Conservation (phyloP, 2,329 filamentous ascomycete species). For the Chaetomium sp. region DNA sequence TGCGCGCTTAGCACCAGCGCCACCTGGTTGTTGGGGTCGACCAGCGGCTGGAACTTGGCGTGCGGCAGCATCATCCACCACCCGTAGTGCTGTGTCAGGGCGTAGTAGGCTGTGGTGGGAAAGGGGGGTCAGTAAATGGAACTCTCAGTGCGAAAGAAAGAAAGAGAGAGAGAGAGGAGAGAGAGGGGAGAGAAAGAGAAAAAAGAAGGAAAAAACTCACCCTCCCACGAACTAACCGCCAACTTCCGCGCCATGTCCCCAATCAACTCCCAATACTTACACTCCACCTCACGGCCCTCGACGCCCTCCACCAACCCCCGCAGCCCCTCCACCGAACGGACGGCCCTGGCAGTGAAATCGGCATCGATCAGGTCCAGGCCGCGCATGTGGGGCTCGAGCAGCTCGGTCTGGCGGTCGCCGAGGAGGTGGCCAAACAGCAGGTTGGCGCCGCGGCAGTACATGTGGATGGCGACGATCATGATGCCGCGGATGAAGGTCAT, state of each 20-base stretch:
- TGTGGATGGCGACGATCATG: conserved; percentile 56
- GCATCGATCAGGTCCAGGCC: conserved; percentile 49
- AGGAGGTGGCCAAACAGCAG: conserved; percentile 54
- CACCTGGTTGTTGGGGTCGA: conserved; percentile 51
- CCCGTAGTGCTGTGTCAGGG: conserved; percentile 53
- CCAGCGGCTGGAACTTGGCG: conserved; percentile 52
- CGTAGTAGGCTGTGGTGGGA: conserved; percentile 48
- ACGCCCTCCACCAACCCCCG: conserved; percentile 40
- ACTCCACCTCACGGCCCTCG: conserved; percentile 44
- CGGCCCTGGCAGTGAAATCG: conserved; percentile 51
- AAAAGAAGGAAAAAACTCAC: conserved; percentile 42
- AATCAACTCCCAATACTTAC: conserved; percentile 50
- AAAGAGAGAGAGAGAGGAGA: background rate
- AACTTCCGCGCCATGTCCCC: conserved; percentile 51
- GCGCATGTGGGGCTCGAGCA: conserved; percentile 51
- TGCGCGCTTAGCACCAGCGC: conserved; percentile 54
- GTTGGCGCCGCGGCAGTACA: conserved; percentile 52
- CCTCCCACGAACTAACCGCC: conserved; percentile 55
- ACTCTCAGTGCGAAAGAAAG: background rate
- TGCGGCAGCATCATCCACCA: conserved; percentile 63
- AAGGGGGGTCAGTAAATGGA: background rate
- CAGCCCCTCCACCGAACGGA: conserved; percentile 47
- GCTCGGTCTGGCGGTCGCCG: conserved; percentile 45
- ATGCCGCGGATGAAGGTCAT: conserved; percentile 63
- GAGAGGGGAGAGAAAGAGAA: background rate